phyloP scores from a whole-genome alignment of 2,329 filamentous ascomycete species.

The Botrytis fabae region DNA sequence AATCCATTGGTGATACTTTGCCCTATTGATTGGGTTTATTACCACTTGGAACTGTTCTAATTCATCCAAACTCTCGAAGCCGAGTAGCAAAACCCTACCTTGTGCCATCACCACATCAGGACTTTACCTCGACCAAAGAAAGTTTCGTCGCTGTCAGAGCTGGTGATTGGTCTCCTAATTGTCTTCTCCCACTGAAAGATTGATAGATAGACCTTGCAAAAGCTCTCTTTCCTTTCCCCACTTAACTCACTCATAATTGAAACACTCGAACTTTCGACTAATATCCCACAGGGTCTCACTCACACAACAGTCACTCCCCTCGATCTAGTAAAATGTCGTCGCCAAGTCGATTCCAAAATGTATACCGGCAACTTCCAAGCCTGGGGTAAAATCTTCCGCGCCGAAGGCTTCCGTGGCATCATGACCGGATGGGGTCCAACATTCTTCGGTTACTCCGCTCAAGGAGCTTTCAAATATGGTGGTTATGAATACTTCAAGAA shows the following conservation, averaged over 20 bases:
- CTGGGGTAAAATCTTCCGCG: slow-evolving; percentile 73
- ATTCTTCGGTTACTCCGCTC: slow-evolving; percentile 78
- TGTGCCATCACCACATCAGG: neutral
- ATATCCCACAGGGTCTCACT: slow-evolving; percentile 65
- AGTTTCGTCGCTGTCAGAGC: neutral
- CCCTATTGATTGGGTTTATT: neutral
- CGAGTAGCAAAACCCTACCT: neutral
- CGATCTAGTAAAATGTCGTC: slow-evolving; percentile 87
- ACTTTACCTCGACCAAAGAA: neutral
- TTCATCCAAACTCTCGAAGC: neutral
- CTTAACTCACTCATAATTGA: neutral
- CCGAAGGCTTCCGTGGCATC: slow-evolving; percentile 78
- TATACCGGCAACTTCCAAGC: slow-evolving; percentile 87
- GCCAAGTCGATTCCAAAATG: slow-evolving; percentile 81
- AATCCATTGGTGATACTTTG: neutral
- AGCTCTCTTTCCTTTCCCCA: neutral
- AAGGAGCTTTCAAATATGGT: slow-evolving; percentile 90
- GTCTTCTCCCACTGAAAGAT: neutral
- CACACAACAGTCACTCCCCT: slow-evolving; percentile 85
- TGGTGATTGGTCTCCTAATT: neutral
- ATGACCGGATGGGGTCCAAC: slow-evolving; percentile 89
- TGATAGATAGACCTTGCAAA: neutral
- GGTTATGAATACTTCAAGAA: slow-evolving; percentile 95
- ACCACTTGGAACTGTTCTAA: neutral
- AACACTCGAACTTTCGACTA: neutral